Percentiles rank a stretch among this genome's conserved stretches.
phyloP scores from a whole-genome alignment of 495 filamentous ascomycete species.

The Penicillium crystallinum region DNA sequence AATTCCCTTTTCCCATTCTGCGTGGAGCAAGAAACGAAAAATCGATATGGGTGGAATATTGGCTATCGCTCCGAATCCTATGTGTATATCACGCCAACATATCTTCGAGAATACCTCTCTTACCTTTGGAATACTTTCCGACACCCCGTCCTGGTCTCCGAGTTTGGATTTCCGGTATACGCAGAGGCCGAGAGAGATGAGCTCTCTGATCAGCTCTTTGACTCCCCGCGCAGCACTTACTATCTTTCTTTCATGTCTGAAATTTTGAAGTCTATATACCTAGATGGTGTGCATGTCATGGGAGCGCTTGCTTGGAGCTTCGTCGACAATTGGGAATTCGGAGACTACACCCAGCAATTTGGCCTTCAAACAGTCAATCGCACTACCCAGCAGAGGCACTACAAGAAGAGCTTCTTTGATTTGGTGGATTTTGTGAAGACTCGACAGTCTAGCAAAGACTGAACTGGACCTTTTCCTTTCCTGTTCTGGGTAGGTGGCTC shows the following conservation, averaged over 20 bases:
- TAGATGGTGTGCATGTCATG: slow-evolving; percentile 42
- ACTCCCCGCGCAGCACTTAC: slow-evolving; percentile 35
- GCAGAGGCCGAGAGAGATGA: slow-evolving; percentile 22
- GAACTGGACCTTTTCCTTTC: not conserved
- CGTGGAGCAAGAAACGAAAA: slow-evolving; percentile 30
- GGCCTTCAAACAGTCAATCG: slow-evolving; percentile 41
- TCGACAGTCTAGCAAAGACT: slow-evolving; percentile 5
- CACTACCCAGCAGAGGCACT: slow-evolving; percentile 35
- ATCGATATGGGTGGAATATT: slow-evolving; percentile 38
- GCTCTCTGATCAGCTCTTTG: slow-evolving; percentile 33
- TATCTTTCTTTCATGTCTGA: slow-evolving; percentile 41
- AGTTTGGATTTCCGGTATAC: slow-evolving; percentile 39
- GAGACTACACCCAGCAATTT: slow-evolving; percentile 34
- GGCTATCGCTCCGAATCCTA: slow-evolving; percentile 37
- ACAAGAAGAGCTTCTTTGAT: slow-evolving; percentile 47
- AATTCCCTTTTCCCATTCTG: slow-evolving; percentile 36
- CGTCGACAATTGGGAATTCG: slow-evolving; percentile 45
- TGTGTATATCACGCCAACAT: slow-evolving; percentile 37
- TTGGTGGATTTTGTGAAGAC: slow-evolving; percentile 39
- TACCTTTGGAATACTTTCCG: slow-evolving; percentile 44
- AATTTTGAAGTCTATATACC: slow-evolving; percentile 37
- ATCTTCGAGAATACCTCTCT: slow-evolving; percentile 37
- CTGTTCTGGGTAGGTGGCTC: not conserved
- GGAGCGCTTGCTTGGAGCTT: slow-evolving; percentile 44
- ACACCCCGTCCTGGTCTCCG: slow-evolving; percentile 30